These are phyloP conservation scores for Biscutella laevigata DNA, from an alignment of 441 rosid genomes.

Conservation along the genomic window DNA sequence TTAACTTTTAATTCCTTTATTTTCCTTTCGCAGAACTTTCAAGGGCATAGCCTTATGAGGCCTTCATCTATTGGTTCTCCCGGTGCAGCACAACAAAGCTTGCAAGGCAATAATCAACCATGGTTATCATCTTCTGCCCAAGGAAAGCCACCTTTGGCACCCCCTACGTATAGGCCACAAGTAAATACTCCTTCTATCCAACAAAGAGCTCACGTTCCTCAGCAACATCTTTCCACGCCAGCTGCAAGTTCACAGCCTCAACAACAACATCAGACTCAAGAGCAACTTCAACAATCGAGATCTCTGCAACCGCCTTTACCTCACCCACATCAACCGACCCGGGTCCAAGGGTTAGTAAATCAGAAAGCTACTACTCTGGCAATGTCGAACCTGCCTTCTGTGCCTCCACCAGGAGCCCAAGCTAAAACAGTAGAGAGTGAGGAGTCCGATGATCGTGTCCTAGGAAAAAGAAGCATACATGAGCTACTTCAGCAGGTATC, in stretches of 20 bases:
- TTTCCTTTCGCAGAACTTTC: conserved; percentile 43
- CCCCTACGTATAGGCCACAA: conserved; percentile 61
- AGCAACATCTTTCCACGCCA: conserved; percentile 31
- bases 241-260: conserved; percentile 34
- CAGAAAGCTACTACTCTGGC: conserved; percentile 51
- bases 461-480: conserved; percentile 79
- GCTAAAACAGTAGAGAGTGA: conserved; percentile 51
- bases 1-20: neutral
- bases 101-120: conserved; percentile 60
- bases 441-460: conserved; percentile 49
- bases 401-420: conserved; percentile 36
- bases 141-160: conserved; percentile 78
- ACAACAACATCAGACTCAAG: conserved; percentile 45
- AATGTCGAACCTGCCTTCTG: conserved; percentile 32
- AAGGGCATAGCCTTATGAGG: conserved; percentile 62
- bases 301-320: conserved; percentile 45
- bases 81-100: conserved; percentile 44
- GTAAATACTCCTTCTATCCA: conserved; percentile 56
- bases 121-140: conserved; percentile 73
- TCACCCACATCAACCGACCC: conserved; percentile 45
- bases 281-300: conserved; percentile 47
- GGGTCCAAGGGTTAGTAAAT: conserved; percentile 35
- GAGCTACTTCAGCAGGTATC: conserved; percentile 81
- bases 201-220: conserved; percentile 63
- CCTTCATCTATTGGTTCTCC: conserved; percentile 42